Conservation (phyloP, 306 rosid genomes). For the Rosa persica region DNA sequence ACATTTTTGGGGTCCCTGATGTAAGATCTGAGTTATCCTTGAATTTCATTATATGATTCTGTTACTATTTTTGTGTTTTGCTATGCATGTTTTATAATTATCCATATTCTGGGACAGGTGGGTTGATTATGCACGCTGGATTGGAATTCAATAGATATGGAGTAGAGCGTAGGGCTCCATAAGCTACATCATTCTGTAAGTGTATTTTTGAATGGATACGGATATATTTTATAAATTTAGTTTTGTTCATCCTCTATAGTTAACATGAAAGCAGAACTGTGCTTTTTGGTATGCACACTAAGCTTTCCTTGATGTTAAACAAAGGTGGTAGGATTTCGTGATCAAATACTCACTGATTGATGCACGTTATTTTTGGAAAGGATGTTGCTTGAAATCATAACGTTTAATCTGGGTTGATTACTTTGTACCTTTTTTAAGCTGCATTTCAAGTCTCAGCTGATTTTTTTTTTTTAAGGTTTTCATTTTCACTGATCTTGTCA, state of each 20-base stretch:
- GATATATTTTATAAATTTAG: neutral
- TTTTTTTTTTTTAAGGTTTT: neutral
- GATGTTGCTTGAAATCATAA: neutral
- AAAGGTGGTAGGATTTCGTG: neutral
- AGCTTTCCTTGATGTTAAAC: neutral
- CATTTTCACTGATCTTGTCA: neutral
- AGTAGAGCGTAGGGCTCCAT: slow-evolving; percentile 22
- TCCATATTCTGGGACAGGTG: slow-evolving; percentile 49
- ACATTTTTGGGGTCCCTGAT: slow-evolving; percentile 56
- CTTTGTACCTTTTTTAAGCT: neutral
- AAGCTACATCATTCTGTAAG: neutral
- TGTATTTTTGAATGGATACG: neutral
- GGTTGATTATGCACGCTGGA: slow-evolving; percentile 89
- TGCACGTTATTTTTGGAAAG: neutral
- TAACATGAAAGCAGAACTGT: neutral
- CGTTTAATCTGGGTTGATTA: neutral
- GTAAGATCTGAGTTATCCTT: slow-evolving; percentile 24
- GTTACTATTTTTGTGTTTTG: neutral
- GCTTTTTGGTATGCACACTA: neutral
- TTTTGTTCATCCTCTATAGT: neutral
- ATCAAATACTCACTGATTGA: neutral
- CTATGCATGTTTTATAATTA: slow-evolving; percentile 8
- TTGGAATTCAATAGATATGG: slow-evolving; percentile 68
- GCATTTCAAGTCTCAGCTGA: neutral
- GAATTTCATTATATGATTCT: neutral